Evolutionary conservation across 805 yeast species (phyloP), one percentile per base, ranked within the genome.

Genomic region (Zygoascus biomembranicola): DNA sequence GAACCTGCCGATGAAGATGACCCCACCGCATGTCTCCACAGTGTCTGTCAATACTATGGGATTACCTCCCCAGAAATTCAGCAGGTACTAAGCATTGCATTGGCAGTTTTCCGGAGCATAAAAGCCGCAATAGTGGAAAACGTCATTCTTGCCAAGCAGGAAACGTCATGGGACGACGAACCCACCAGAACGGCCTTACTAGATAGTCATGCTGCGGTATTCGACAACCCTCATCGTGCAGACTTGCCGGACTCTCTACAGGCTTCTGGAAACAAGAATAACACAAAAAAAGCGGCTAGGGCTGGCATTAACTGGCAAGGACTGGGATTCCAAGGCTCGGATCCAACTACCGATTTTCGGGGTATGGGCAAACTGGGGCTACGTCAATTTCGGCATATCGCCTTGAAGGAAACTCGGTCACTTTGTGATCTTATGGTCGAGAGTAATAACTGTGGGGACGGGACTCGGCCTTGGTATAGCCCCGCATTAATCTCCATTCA

Each of bases 271-370:
- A 35, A 35, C 5, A 35, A 35, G 10, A 35, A 35, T 35, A 11
- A 5, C 13, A 35, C 3, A 5, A 35, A 35, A n/a, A 35, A 35
- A 13, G 10, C 39, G 8, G 16, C 16, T 3, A 11, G 10, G 16
- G 39, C 39, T 35, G 39, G 39, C 13, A n/a, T 54, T 6, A 59
- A 68, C 52, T 71, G 73, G 72, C 68, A 64, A 19, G 56, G 60
- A 2, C 58, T 71, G 8, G 75, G 75, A 5, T 71, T 71, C 58
- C 75, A 71, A 51, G 72, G 73, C 1, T 20, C 56, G 16, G 68
- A 69, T 52, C 75, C 75, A 5, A 53, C 63, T 2, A 63, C 67
- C 1, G 75, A 71, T 53, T 66, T 71, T 49, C 61, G 75, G 11
- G 70, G 69, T 3, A 58, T 66, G 8, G 71, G 71, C 1, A 20